Percentiles rank a stretch among this genome's conserved stretches.
These are phyloP conservation scores for Setaria viridis DNA, from an alignment of 202 grass and related monocot genomes.

Conservation along the genomic window DNA sequence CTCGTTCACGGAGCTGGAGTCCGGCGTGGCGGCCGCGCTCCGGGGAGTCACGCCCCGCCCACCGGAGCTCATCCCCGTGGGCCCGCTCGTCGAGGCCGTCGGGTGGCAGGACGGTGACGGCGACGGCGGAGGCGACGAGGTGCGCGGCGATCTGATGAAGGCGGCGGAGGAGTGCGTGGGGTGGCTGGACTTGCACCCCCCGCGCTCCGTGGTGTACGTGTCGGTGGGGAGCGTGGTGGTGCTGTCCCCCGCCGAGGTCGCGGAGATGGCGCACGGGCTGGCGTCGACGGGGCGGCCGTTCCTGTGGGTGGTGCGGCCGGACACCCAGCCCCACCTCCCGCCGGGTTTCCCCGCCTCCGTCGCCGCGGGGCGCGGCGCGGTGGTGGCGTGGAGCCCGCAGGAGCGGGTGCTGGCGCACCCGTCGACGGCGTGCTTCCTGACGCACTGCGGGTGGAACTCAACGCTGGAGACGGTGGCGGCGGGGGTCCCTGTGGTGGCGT, in stretches of 20 bases:
- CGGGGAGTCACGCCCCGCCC: conserved; percentile 19
- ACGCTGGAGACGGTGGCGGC: conserved; percentile 76
- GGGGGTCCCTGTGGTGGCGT: conserved; percentile 81
- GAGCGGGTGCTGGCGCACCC: conserved; percentile 71
- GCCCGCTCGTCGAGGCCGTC: conserved; percentile 64
- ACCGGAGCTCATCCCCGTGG: conserved; percentile 65
- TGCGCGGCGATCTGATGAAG: conserved; percentile 68
- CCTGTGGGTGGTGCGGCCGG: conserved; percentile 80
- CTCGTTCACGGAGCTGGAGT: conserved; percentile 82
- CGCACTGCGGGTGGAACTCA: conserved; percentile 97
- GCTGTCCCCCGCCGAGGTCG: conserved; percentile 53
- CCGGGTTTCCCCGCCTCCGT: conserved; percentile 53
- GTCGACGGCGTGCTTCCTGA: conserved; percentile 76
- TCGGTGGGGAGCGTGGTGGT: conserved; percentile 86
- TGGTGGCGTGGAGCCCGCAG: conserved; percentile 91
- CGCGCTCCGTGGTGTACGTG: conserved; percentile 74
- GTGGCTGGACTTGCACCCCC: conserved; percentile 68
- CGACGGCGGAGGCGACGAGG: background rate
- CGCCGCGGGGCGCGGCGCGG: conserved; percentile 46
- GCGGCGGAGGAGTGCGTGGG: conserved; percentile 57
- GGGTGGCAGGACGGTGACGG: background rate
- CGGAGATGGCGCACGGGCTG: conserved; percentile 77
- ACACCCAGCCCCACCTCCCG: conserved; percentile 50
- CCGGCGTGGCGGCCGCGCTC: conserved; percentile 49
- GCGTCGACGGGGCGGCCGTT: conserved; percentile 57